Percentiles rank a stretch among this genome's conserved stretches.
Evolutionary conservation across 352 stramenopile genomes (phyloP).

Genomic region (Elongisporangium prolatum): DNA sequence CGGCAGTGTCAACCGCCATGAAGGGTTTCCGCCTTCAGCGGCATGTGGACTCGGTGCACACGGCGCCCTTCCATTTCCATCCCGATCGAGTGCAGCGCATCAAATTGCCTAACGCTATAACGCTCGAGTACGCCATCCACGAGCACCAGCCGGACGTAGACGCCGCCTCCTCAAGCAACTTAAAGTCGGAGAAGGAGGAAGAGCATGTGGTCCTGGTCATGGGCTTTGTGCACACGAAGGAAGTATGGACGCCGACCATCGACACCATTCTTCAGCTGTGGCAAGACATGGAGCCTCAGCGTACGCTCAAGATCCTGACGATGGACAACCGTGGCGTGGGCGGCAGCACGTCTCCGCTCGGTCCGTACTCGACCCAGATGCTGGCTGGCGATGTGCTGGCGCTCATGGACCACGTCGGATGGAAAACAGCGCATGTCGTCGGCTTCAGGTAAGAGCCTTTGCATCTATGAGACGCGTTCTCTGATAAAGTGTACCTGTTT

Average conservation of each 20-base stretch:
- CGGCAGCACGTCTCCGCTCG: conserved; percentile 24
- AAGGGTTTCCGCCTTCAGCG: conserved; percentile 14
- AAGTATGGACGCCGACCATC: conserved; percentile 33
- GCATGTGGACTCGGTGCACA: conserved; percentile 25
- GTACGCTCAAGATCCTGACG: conserved; percentile 28
- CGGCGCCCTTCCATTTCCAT: conserved; percentile 20
- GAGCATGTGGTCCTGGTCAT: conserved; percentile 38
- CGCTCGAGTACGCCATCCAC: conserved; percentile 36
- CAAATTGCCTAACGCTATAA: conserved; percentile 28
- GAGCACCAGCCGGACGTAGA: conserved; percentile 16
- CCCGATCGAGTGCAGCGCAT: conserved; percentile 14
- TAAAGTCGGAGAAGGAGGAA: not conserved
- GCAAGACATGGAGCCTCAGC: conserved; percentile 10
- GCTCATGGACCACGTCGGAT: conserved; percentile 34
- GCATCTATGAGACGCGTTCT: conserved; percentile 1
- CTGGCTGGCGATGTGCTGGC: conserved; percentile 35
- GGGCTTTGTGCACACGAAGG: conserved; percentile 37
- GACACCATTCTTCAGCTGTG: conserved; percentile 34
- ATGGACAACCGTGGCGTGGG: conserved; percentile 48
- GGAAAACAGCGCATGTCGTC: conserved; percentile 28
- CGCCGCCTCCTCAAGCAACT: too few relatives aligned
- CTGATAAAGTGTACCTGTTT: not conserved
- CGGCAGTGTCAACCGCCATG: conserved; percentile 12
- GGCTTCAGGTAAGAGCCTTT: conserved; percentile 19
- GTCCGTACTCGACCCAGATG: conserved; percentile 33